Conservation (phyloP, 2,329 filamentous ascomycete species). For the Cytospora schulzeri region DNA sequence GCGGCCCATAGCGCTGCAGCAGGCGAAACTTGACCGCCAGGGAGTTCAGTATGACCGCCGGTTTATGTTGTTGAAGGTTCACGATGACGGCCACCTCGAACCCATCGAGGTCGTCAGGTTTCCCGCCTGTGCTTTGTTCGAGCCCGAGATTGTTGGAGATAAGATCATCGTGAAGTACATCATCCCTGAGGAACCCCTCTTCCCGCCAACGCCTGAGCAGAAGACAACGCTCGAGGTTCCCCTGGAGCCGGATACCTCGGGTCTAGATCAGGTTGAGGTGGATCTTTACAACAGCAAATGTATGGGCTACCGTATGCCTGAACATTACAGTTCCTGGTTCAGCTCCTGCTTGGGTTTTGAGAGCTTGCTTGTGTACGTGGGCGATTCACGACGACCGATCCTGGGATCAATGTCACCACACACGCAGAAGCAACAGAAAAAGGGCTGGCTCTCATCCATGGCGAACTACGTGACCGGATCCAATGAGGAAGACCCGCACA, state of each 20-base stretch:
- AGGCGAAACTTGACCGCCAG: conserved; percentile 58
- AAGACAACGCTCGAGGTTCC: conserved; percentile 54
- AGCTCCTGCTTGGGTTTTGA: conserved; percentile 64
- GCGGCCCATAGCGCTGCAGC: conserved; percentile 58
- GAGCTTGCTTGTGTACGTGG: conserved; percentile 66
- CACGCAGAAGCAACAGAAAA: conserved; percentile 22
- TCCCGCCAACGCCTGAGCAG: conserved; percentile 42
- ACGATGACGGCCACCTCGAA: conserved; percentile 43
- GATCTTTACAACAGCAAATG: conserved; percentile 62
- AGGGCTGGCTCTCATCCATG: conserved; percentile 41
- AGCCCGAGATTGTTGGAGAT: conserved; percentile 52
- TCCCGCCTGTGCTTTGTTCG: conserved; percentile 65
- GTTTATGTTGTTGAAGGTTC: conserved; percentile 68
- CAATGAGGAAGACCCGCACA: conserved; percentile 41
- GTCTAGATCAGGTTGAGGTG: conserved; percentile 52
- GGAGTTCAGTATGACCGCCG: conserved; percentile 68
- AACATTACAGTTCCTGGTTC: conserved; percentile 66
- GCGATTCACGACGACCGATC: conserved; percentile 59
- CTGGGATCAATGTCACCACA: conserved; percentile 60
- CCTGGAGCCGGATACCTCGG: conserved; percentile 52
- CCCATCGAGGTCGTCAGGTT: conserved; percentile 63
- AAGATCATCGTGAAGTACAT: conserved; percentile 48
- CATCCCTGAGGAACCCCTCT: conserved; percentile 42
- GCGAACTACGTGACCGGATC: conserved; percentile 37
- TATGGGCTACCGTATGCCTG: conserved; percentile 64